Percentiles rank a stretch among this genome's conserved stretches.
Evolutionary conservation across 176 grass and related monocot genomes (phyloP).

Genomic region (Puya raimondii): DNA sequence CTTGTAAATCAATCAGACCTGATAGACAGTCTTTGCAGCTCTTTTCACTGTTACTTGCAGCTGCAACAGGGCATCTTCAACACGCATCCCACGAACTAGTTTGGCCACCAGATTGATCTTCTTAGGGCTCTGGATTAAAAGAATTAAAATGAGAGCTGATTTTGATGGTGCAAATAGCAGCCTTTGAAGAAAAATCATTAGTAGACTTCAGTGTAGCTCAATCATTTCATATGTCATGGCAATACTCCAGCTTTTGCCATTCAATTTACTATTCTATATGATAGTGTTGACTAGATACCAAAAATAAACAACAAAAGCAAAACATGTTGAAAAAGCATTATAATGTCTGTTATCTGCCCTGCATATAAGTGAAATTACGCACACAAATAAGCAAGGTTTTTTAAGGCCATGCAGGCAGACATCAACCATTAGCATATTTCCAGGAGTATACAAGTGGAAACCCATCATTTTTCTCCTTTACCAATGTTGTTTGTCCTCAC

Average conservation of each 20-base stretch:
- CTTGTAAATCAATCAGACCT: constrained; percentile 29
- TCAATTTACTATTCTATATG: no score
- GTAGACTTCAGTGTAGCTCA: not conserved
- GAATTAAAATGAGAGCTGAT: not conserved
- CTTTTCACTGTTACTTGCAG: constrained; percentile 90
- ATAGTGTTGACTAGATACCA: no score
- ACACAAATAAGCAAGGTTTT: no score
- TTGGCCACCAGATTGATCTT: constrained; percentile 86
- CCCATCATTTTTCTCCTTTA: no score
- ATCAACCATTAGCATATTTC: no score
- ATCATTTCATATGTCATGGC: not conserved
- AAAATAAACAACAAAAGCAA: no score
- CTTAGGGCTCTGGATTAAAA: constrained; percentile 74
- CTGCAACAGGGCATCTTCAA: constrained; percentile 83
- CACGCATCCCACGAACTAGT: constrained; percentile 80
- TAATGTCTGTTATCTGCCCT: no score
- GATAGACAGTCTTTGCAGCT: constrained; percentile 76
- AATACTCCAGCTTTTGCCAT: not conserved
- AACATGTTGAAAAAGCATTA: no score
- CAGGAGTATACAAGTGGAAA: no score
- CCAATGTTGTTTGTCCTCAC: no score
- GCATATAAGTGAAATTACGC: no score
- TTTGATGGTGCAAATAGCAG: not conserved
- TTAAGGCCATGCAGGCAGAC: no score
- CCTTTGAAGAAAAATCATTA: not conserved